phyloP scores from a whole-genome alignment of 1,284 basidiomycete species.

The Xanthoconium separans region DNA sequence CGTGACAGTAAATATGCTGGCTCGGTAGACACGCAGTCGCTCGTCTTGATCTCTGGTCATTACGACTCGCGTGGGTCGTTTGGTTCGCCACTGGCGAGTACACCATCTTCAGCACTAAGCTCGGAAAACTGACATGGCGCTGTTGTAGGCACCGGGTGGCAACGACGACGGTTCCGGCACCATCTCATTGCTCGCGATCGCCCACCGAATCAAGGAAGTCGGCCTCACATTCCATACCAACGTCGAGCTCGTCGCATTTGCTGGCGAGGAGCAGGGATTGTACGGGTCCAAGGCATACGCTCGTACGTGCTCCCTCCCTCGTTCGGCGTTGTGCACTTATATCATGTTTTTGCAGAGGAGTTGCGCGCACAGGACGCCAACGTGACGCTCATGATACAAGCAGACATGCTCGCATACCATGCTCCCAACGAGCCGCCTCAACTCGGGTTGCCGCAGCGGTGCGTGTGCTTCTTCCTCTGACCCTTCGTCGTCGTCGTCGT shows the following conservation, averaged over 20 bases:
- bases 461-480: constrained; percentile 17
- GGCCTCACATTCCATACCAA: constrained; percentile 47
- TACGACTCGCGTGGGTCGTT: constrained; percentile 88
- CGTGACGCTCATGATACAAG: constrained; percentile 80
- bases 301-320: constrained; percentile 41
- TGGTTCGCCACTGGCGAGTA: constrained; percentile 44
- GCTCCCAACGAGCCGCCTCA: constrained; percentile 73
- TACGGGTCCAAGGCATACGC: constrained; percentile 67
- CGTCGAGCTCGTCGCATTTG: constrained; percentile 68
- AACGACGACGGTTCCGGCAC: constrained; percentile 86
- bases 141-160: constrained; percentile 41
- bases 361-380: constrained; percentile 58
- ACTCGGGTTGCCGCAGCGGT: constrained; percentile 72
- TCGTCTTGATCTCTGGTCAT: constrained; percentile 75
- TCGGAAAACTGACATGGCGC: not conserved
- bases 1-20: constrained; percentile 52
- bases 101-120: not conserved
- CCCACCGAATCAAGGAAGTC: constrained; percentile 62
- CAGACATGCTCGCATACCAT: constrained; percentile 86
- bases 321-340: not conserved
- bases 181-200: constrained; percentile 73
- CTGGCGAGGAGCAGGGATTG: constrained; percentile 73
- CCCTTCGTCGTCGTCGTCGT: not conserved
- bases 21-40: constrained; percentile 44
- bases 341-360: constrained; percentile 41